Evolutionary conservation across 2,329 filamentous ascomycete species (phyloP), one percentile per base, ranked within the genome.

Genomic region (Phoma sp.): DNA sequence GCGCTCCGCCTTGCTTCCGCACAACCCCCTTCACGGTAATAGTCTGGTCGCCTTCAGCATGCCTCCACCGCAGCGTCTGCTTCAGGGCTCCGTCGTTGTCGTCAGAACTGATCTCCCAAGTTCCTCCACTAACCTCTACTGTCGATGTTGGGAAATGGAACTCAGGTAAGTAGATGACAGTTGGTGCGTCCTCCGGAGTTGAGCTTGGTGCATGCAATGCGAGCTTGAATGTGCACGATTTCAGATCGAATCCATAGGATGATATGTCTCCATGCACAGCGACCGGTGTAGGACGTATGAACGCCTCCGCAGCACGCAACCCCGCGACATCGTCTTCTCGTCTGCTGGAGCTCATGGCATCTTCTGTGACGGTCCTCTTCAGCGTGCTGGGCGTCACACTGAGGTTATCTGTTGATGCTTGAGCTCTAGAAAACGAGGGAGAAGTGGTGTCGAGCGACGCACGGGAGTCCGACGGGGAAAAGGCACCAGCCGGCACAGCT

Each of bases 31-130:
- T 87, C 7, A 97, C 82, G 58, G 83, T 89, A 49, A 99, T 81
- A 42, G 79, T 86, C 76, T 98, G 93, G 62, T 92, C 86, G 2
- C 93, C 95, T 51, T 89, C 88, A 1, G 85, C 86, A 76, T 99
- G 93, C 93, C 93, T 97, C 95, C 95, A 99, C 64, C 85, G 86
- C 59, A 99, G 77, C 60, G 84, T 84, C 77, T 97, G 93, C 56
- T 91, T 79, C 62, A 86, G 78, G 4, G 85, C 86, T 0, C 85
- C 86, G 58, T 89, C 85, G 7, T 86, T 83, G 51, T 92, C 89
- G 56, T 92, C 87, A 4, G 80, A 83, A 62, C 86, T 86, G 57
- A 98, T 91, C 63, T 89, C 87, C 93, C 93, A 99, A 70, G 93
- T 95, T 6, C 96, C 96, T 0, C 89, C 90, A 45, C 86, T 91